Evolutionary conservation across 176 grass and related monocot species (phyloP).

Genomic region (Zoysia japonica): DNA sequence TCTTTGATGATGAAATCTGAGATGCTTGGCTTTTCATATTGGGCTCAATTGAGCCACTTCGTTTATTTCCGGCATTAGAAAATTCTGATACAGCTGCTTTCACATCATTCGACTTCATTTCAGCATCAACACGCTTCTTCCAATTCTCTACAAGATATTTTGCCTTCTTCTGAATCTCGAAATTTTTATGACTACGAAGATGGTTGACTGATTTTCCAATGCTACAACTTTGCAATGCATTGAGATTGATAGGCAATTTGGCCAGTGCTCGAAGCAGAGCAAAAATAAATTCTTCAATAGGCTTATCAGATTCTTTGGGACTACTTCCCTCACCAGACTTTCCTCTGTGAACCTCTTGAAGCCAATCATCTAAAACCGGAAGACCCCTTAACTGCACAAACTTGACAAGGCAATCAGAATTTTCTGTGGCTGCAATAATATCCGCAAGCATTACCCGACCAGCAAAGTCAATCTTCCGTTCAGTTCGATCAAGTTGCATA

Average conservation of each 20-base stretch:
- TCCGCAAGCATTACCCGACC: slow-evolving; percentile 56
- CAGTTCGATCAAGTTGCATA: slow-evolving; percentile 68
- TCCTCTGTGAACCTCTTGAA: slow-evolving; percentile 68
- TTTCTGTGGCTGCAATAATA: slow-evolving; percentile 75
- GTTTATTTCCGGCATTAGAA: slow-evolving; percentile 68
- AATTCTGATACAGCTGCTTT: slow-evolving; percentile 67
- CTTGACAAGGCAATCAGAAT: slow-evolving; percentile 54
- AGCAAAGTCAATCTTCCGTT: slow-evolving; percentile 65
- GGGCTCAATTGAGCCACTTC: slow-evolving; percentile 58
- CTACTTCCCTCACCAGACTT: slow-evolving; percentile 63
- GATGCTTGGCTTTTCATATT: slow-evolving; percentile 47
- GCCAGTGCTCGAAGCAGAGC: slow-evolving; percentile 76
- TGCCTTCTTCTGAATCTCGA: slow-evolving; percentile 89
- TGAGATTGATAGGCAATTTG: slow-evolving; percentile 90
- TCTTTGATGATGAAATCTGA: slow-evolving; percentile 52
- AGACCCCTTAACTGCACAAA: slow-evolving; percentile 73
- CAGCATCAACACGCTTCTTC: slow-evolving; percentile 95
- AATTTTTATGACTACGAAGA: slow-evolving; percentile 79
- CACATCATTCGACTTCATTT: slow-evolving; percentile 88
- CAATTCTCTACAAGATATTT: slow-evolving; percentile 87
- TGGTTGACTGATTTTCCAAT: slow-evolving; percentile 97
- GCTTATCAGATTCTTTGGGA: slow-evolving; percentile 70
- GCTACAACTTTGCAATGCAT: slow-evolving; percentile 78
- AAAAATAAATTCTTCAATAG: slow-evolving; percentile 69
- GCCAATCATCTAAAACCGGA: slow-evolving; percentile 67